Evolutionary conservation across 371 early-diverging fungal genomes (phyloP).

Genomic region (Gilbertella persicaria): DNA sequence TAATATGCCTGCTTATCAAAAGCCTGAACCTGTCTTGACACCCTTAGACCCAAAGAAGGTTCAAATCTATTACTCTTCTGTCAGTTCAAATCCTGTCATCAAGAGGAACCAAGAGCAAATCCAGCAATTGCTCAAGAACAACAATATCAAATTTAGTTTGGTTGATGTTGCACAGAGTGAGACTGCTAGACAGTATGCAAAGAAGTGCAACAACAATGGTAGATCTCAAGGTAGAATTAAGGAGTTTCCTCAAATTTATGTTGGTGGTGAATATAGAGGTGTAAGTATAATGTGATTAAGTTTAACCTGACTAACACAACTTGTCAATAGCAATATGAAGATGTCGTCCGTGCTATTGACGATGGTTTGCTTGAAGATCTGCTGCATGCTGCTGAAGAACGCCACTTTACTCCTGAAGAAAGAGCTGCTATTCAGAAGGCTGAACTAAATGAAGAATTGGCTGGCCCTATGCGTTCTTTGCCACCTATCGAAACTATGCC

Average conservation of each 20-base stretch:
- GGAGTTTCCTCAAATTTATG: constrained; percentile 44
- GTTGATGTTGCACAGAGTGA: constrained; percentile 49
- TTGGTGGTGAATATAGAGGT: constrained; percentile 47
- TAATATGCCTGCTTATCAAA: constrained; percentile 22
- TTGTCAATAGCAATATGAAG: constrained; percentile 29
- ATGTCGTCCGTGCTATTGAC: constrained; percentile 29
- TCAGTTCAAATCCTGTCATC: constrained; percentile 43
- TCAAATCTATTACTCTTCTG: constrained; percentile 45
- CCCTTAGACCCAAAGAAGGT: constrained; percentile 46
- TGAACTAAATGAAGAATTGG: constrained; percentile 28
- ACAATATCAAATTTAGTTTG: constrained; percentile 36
- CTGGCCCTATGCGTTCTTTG: constrained; percentile 19
- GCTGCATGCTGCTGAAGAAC: constrained; percentile 34
- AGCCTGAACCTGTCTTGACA: constrained; percentile 34
- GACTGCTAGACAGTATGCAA: constrained; percentile 47
- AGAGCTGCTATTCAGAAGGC: constrained; percentile 36
- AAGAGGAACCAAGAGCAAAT: constrained; percentile 52
- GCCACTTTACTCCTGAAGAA: constrained; percentile 33
- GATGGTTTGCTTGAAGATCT: constrained; percentile 19
- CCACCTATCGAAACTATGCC: constrained; percentile 27
- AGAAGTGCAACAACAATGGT: constrained; percentile 38
- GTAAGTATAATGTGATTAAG: too few relatives aligned
- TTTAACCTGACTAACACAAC: too few relatives aligned
- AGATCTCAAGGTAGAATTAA: constrained; percentile 31
- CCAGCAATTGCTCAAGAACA: constrained; percentile 31